These are phyloP conservation scores for Boletus subparvulus DNA, from an alignment of 768 basidiomycete species.

Conservation along the genomic window DNA sequence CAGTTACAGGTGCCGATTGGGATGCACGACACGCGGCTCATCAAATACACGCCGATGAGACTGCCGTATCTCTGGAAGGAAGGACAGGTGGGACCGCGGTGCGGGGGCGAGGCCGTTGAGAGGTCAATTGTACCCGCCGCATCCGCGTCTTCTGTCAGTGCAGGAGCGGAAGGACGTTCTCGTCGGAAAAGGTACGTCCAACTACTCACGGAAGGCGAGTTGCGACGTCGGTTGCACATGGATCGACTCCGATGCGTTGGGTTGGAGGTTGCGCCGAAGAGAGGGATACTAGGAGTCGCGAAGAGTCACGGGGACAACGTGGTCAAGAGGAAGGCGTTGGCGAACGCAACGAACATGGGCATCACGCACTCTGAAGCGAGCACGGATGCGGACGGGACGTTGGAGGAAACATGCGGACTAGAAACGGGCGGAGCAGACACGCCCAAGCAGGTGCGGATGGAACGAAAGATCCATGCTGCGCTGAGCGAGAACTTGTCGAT, in stretches of 20 bases:
- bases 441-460: slow-evolving; percentile 11
- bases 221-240: slow-evolving; percentile 18
- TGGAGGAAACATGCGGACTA: not conserved
- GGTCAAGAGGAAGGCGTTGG: slow-evolving; percentile 14
- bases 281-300: not conserved
- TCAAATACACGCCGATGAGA: slow-evolving; percentile 16
- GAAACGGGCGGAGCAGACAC: not conserved
- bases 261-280: not conserved
- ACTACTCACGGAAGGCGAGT: slow-evolving; percentile 19
- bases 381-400: not conserved
- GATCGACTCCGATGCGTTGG: slow-evolving; percentile 1
- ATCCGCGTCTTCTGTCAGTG: not conserved
- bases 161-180: not conserved
- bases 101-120: not conserved
- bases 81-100: not conserved
- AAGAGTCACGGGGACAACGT: not conserved
- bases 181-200: slow-evolving; percentile 20
- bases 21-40: slow-evolving; percentile 16
- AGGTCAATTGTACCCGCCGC: not conserved
- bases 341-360: slow-evolving; percentile 13
- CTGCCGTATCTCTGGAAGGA: slow-evolving; percentile 20
- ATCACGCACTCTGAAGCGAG: not conserved
- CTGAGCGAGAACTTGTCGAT: slow-evolving; percentile 22
- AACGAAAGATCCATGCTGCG: slow-evolving; percentile 4
- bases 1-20: slow-evolving; percentile 15